phyloP scores from a whole-genome alignment of 1,139 yeast genomes.

The Wickerhamiella pararugosa region DNA sequence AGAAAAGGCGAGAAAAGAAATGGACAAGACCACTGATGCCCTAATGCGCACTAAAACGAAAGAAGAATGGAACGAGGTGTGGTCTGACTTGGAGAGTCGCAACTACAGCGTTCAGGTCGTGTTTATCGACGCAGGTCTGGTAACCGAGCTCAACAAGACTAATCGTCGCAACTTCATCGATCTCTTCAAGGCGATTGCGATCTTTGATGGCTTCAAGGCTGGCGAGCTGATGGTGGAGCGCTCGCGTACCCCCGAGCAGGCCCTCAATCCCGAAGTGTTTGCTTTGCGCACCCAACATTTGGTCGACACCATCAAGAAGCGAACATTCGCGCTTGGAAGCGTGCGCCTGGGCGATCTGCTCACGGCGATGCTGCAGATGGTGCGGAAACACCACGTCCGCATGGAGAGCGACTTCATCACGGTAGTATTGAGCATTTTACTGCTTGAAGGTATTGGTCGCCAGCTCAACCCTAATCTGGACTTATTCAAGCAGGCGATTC shows the following conservation, averaged over 20 bases:
- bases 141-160: slow-evolving; percentile 65
- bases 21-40: slow-evolving; percentile 15
- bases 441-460: slow-evolving; percentile 89
- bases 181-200: slow-evolving; percentile 73
- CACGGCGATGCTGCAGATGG: slow-evolving; percentile 81
- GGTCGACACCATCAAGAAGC: slow-evolving; percentile 63
- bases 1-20: slow-evolving; percentile 11
- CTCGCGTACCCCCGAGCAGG: slow-evolving; percentile 89
- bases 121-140: slow-evolving; percentile 83
- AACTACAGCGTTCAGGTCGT: slow-evolving; percentile 80
- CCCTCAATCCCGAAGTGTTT: slow-evolving; percentile 65
- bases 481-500: slow-evolving; percentile 85
- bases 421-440: slow-evolving; percentile 76
- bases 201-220: slow-evolving; percentile 85
- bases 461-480: slow-evolving; percentile 87
- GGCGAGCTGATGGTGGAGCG: slow-evolving; percentile 93
- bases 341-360: slow-evolving; percentile 84
- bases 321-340: slow-evolving; percentile 86
- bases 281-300: slow-evolving; percentile 75
- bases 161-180: slow-evolving; percentile 82
- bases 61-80: slow-evolving; percentile 36
- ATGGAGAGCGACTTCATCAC: slow-evolving; percentile 97
- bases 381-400: slow-evolving; percentile 82
- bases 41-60: slow-evolving; percentile 27
- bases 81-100: slow-evolving; percentile 37